Evolutionary conservation across 1,284 basidiomycete genomes (phyloP).

Genomic region (Testicularia cyperi): DNA sequence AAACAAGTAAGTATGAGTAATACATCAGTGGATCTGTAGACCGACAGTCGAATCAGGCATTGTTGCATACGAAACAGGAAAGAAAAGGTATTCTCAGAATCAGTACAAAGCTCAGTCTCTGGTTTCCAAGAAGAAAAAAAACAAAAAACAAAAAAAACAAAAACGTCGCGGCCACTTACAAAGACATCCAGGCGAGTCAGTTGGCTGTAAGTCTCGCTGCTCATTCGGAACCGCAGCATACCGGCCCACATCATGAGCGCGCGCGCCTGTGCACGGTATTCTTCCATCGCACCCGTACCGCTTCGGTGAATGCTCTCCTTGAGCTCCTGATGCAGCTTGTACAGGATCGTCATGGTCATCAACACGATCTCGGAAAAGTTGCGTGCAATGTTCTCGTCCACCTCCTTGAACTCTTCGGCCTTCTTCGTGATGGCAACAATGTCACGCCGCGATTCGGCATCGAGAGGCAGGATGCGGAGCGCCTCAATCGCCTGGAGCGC

Average conservation of each 20-base stretch:
- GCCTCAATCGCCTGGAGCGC: slow-evolving; percentile 84
- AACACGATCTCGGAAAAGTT: slow-evolving; percentile 87
- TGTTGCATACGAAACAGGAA: too few relatives aligned
- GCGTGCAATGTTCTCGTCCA: slow-evolving; percentile 79
- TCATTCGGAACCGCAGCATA: slow-evolving; percentile 59
- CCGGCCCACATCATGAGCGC: slow-evolving; percentile 60
- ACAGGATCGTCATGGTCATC: slow-evolving; percentile 90
- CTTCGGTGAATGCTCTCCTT: slow-evolving; percentile 51
- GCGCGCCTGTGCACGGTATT: slow-evolving; percentile 53
- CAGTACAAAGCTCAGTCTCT: too few relatives aligned
- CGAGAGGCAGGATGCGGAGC: slow-evolving; percentile 84
- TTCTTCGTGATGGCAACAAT: slow-evolving; percentile 80
- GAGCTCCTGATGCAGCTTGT: slow-evolving; percentile 60
- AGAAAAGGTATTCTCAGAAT: too few relatives aligned
- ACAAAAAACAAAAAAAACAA: neutral
- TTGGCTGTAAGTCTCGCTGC: slow-evolving; percentile 58
- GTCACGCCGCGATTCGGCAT: slow-evolving; percentile 67
- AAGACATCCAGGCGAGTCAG: slow-evolving; percentile 57
- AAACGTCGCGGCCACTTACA: slow-evolving; percentile 14
- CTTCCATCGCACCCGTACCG: slow-evolving; percentile 42
- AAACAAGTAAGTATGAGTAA: too few relatives aligned
- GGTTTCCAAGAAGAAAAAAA: too few relatives aligned
- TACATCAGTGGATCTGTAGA: neutral
- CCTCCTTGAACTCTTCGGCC: slow-evolving; percentile 86
- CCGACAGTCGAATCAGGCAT: too few relatives aligned